These are phyloP conservation scores for Exophiala calicioides DNA, from an alignment of 2,329 filamentous ascomycete genomes.

Conservation along the genomic window DNA sequence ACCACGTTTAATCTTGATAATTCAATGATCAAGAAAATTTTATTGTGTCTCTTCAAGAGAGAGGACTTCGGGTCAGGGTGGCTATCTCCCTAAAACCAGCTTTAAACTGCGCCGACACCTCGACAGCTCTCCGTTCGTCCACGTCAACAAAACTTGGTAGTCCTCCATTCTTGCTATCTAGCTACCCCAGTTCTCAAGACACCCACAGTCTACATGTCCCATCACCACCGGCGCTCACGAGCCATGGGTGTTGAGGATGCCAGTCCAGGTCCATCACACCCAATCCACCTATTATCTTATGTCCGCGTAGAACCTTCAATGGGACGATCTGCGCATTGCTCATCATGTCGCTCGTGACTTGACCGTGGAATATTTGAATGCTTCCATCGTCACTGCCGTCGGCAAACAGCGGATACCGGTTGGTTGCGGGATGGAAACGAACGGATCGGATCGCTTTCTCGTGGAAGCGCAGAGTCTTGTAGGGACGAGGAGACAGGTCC, in stretches of 20 bases:
- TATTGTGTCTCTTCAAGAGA: too few species aligned
- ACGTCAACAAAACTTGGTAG: too few species aligned
- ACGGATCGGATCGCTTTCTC: slow-evolving; percentile 86
- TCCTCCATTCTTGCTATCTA: too few species aligned
- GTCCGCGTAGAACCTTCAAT: slow-evolving; percentile 87
- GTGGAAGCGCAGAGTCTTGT: slow-evolving; percentile 97
- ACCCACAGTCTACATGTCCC: slow-evolving; percentile 90
- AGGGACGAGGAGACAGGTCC: slow-evolving; percentile 84
- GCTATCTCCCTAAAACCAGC: too few species aligned
- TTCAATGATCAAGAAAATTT: too few species aligned
- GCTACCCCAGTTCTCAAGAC: slow-evolving; percentile 44
- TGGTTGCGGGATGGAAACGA: slow-evolving; percentile 72
- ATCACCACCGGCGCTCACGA: slow-evolving; percentile 90
- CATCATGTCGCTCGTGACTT: slow-evolving; percentile 91
- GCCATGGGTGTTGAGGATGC: slow-evolving; percentile 94
- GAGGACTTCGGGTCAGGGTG: too few species aligned
- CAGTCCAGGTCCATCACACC: slow-evolving; percentile 94
- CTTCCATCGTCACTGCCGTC: slow-evolving; percentile 94
- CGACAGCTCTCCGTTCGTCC: too few species aligned
- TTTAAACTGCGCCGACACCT: too few species aligned
- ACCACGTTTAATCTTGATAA: too few species aligned
- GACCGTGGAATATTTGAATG: slow-evolving; percentile 94
- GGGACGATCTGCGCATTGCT: slow-evolving; percentile 96
- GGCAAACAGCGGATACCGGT: slow-evolving; percentile 80
- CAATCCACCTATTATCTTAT: slow-evolving; percentile 75